A percentile compares a stretch with the other conserved stretches of the same genome.
These are phyloP conservation scores for Liriodendron chinense DNA, from an alignment of 164 flowering plant genomes.

Conservation along the genomic window DNA sequence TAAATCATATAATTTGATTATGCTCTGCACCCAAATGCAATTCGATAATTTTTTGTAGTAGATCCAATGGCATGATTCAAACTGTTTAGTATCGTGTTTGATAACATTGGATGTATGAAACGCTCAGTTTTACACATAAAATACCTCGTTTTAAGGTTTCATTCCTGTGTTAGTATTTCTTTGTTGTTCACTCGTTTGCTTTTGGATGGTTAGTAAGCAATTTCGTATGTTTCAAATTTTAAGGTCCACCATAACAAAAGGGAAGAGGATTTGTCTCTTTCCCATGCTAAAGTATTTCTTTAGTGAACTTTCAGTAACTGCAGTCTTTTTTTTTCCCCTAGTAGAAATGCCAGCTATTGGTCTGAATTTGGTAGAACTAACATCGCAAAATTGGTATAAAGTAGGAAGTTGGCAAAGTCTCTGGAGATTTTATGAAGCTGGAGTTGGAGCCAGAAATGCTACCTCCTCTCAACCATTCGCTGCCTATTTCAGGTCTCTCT, in stretches of 20 bases:
- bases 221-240: not conserved
- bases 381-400: not conserved
- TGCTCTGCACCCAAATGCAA: too few relatives aligned
- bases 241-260: not conserved
- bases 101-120: too few relatives aligned
- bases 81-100: too few relatives aligned
- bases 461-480: not conserved
- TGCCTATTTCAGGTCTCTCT: not conserved
- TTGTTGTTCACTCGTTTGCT: too few relatives aligned
- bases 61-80: too few relatives aligned
- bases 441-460: not conserved
- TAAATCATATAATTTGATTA: too few relatives aligned
- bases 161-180: too few relatives aligned
- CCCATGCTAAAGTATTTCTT: not conserved
- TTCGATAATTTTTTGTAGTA: too few relatives aligned
- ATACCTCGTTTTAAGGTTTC: too few relatives aligned
- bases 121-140: too few relatives aligned
- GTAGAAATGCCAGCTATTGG: not conserved
- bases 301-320: not conserved
- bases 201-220: not conserved
- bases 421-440: not conserved
- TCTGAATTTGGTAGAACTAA: not conserved
- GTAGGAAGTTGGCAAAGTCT: not conserved
- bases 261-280: not conserved
- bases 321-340: not conserved